These are phyloP conservation scores for Sugiyamaella pinicola DNA, from an alignment of 1,139 yeast genomes.

Conservation along the genomic window DNA sequence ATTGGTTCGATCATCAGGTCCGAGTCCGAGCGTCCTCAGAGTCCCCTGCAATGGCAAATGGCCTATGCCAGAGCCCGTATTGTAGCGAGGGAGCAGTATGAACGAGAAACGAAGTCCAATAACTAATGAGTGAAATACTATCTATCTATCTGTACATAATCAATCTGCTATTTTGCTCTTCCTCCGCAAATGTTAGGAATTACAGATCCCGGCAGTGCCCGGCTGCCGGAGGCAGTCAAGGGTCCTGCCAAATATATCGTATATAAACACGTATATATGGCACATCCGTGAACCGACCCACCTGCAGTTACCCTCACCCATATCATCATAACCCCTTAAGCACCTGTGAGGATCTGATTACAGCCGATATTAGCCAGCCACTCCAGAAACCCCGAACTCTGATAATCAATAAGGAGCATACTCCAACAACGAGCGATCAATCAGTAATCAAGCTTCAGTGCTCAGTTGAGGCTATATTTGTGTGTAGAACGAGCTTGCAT, in stretches of 20 bases:
- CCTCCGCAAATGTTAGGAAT: too few species aligned
- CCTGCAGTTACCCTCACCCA: neutral
- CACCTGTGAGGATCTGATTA: neutral
- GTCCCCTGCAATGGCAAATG: conserved; percentile 39
- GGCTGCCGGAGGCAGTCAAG: too few species aligned
- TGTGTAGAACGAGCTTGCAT: neutral
- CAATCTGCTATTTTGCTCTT: neutral
- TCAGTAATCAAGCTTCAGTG: neutral
- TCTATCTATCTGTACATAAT: neutral
- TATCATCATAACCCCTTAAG: conserved; percentile 2
- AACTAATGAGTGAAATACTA: neutral
- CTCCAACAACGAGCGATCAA: neutral
- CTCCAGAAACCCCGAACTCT: neutral
- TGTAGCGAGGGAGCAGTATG: conserved; percentile 13
- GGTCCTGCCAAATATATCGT: too few species aligned
- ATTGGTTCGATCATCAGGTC: conserved; percentile 84
- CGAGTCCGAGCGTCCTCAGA: conserved; percentile 45
- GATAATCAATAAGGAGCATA: neutral
- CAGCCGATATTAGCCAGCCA: neutral
- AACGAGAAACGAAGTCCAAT: neutral
- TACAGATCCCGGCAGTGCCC: too few species aligned
- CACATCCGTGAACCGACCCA: neutral
- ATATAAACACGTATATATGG: neutral
- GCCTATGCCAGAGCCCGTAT: conserved; percentile 34
- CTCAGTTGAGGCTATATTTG: neutral